phyloP scores from a whole-genome alignment of 2,329 filamentous ascomycete genomes.

The Neopestalotiopsis rosae region DNA sequence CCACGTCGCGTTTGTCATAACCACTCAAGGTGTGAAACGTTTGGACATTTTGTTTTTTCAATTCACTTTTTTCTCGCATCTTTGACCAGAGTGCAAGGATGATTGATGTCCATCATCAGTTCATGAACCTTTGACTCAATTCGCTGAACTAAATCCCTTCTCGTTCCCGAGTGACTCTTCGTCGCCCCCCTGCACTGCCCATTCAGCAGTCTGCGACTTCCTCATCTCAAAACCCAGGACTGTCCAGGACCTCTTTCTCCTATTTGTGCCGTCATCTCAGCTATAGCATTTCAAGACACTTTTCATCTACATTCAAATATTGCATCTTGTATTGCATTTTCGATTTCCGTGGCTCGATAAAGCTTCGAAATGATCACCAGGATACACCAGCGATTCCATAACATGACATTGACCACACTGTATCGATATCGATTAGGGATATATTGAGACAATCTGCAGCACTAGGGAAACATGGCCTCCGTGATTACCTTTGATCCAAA shows the following conservation, averaged over 20 bases:
- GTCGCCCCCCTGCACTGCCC: not conserved
- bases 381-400: conserved; percentile 36
- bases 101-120: not conserved
- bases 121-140: not conserved
- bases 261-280: conserved; percentile 7
- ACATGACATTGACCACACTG: conserved; percentile 32
- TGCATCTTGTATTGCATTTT: not conserved
- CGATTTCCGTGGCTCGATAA: conserved; percentile 26
- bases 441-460: not conserved
- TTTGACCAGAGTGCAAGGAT: not conserved
- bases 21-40: not conserved
- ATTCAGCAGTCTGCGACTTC: not conserved
- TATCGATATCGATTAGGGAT: conserved; percentile 7
- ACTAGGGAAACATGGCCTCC: conserved; percentile 71
- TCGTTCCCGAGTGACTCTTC: conserved; percentile 7
- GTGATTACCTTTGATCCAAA: conserved; percentile 95
- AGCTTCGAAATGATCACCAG: conserved; percentile 45
- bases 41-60: not conserved
- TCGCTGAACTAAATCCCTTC: not conserved
- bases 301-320: not conserved
- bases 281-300: not conserved
- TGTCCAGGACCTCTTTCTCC: not conserved
- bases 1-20: not conserved
- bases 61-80: not conserved
- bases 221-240: not conserved